Evolutionary conservation across 768 basidiomycete species (phyloP), one percentile per base, ranked within the genome.

Genomic region (Phaeolepiota aurea): DNA sequence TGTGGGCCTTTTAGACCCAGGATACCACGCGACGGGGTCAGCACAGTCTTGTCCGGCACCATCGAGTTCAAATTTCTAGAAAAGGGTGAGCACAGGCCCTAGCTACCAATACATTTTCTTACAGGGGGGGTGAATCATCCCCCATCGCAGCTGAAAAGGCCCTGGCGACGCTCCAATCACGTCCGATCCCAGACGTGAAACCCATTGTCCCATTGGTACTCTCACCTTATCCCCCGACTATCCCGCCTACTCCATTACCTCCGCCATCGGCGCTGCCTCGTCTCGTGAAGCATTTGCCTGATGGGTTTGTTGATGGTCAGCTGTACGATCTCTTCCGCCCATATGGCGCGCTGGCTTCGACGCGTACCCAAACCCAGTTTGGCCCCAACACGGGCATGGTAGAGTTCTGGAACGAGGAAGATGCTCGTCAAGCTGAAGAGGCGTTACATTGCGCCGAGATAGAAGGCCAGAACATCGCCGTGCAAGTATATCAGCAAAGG

Each of bases 371-470:
- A 39, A 79, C 84, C 11, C 79, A 80, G 32, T 82, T 87, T 53
- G 86, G 84, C 15, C 69, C 76, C 30, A 87, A 87, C 58, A 82
- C 78, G 0, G 88, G 78, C 37, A 72, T 87, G 38, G 71, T 90
- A 31, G 86, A 91, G 57, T 91, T 85, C 57, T 90, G 86, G 85
- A 75, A 81, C 42, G 89, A 91, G 57, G 84, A 86, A 25, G 87
- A 91, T 52, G 88, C 86, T 4, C 72, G 76, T 18, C 64, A 71
- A 16, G 88, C 86, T 0, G 87, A 91, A 53, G 80, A 82, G 30
- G 78, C 80, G 2, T 71, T 91, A 76, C 87, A 90, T 59, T 89
- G 85, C 48, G 74, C 80, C 12, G 87, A 91, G 32, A 66, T 91
- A 11, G 83, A 84, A 31, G 87, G 86, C 9, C 81, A 84, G 54